Conservation (phyloP, 768 basidiomycete genomes). For the Epithele typhae region DNA sequence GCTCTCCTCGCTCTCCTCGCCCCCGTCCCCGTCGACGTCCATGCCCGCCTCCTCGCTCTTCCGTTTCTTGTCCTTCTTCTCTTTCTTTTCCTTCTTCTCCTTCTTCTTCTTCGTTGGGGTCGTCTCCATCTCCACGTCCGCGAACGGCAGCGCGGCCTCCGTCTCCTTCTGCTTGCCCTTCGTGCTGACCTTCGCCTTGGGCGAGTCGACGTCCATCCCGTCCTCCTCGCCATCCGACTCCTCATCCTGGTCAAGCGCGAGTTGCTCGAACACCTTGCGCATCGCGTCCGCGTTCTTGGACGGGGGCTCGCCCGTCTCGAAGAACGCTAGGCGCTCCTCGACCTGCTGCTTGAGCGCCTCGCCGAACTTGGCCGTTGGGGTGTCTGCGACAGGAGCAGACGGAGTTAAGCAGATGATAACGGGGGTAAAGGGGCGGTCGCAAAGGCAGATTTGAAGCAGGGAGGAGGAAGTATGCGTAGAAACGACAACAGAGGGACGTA, state of each 20-base stretch:
- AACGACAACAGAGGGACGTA: conserved; percentile 35
- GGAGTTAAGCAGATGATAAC: neutral
- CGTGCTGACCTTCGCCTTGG: conserved; percentile 43
- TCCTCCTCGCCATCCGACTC: conserved; percentile 51
- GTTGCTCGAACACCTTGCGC: conserved; percentile 76
- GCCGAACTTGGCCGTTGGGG: conserved; percentile 89
- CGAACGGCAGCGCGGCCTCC: conserved; percentile 42
- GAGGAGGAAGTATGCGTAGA: neutral
- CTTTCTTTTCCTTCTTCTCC: conserved; percentile 80
- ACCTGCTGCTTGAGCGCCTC: conserved; percentile 93
- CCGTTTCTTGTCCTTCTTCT: conserved; percentile 64
- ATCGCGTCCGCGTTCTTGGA: conserved; percentile 92
- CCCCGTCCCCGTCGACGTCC: conserved; percentile 41
- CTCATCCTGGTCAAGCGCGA: conserved; percentile 65
- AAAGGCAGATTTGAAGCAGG: too few relatives aligned
- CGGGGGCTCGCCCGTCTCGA: conserved; percentile 86
- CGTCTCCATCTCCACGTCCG: conserved; percentile 36
- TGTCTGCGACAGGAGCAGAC: conserved; percentile 39
- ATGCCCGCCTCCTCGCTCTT: conserved; percentile 49
- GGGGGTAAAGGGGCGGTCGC: neutral
- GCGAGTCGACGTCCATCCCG: conserved; percentile 44
- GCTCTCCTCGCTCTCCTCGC: conserved; percentile 45
- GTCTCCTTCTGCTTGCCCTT: conserved; percentile 70
- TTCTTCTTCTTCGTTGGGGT: conserved; percentile 68
- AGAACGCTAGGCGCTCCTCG: conserved; percentile 92